Percentiles rank a stretch among this genome's conserved stretches.
These are phyloP conservation scores for Metschnikowia proteae DNA, from an alignment of 805 yeast species.

Conservation along the genomic window DNA sequence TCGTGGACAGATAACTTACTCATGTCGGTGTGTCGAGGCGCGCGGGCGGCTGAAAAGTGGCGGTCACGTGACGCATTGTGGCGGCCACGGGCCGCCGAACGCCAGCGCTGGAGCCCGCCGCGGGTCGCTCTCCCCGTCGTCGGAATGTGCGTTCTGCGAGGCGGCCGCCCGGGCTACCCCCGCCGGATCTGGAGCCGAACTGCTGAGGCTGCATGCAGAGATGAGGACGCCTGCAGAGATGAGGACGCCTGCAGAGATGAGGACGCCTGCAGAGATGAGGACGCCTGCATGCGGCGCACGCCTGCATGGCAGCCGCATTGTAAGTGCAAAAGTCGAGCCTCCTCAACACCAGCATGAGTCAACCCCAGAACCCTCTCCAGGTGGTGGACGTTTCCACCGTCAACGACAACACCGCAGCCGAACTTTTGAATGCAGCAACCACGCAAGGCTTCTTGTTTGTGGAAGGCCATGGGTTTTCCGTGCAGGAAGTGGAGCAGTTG, in stretches of 20 bases:
- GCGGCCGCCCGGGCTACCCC: neutral
- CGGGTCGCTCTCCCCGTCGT: too few species aligned
- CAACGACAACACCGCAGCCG: slow-evolving; percentile 42
- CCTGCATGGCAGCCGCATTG: neutral
- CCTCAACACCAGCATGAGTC: slow-evolving; percentile 2
- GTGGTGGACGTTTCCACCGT: slow-evolving; percentile 55
- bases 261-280: neutral
- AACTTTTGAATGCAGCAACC: slow-evolving; percentile 56
- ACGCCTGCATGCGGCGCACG: neutral
- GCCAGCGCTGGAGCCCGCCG: too few species aligned
- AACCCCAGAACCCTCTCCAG: slow-evolving; percentile 44
- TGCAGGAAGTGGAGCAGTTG: slow-evolving; percentile 48
- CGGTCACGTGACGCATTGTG: neutral
- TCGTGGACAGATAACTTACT: neutral
- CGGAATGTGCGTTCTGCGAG: too few species aligned
- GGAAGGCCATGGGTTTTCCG: slow-evolving; percentile 63
- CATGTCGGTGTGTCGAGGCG: neutral
- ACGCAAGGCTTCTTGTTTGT: slow-evolving; percentile 62
- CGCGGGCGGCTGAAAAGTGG: neutral
- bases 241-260: neutral
- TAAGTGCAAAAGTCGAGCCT: neutral
- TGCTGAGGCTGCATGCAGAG: neutral
- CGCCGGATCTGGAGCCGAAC: too few species aligned
- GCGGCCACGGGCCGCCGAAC: too few species aligned
- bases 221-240: neutral